Percentiles rank a stretch among this genome's conserved stretches.
Evolutionary conservation across 768 basidiomycete species (phyloP).

Genomic region (Suillus spraguei): DNA sequence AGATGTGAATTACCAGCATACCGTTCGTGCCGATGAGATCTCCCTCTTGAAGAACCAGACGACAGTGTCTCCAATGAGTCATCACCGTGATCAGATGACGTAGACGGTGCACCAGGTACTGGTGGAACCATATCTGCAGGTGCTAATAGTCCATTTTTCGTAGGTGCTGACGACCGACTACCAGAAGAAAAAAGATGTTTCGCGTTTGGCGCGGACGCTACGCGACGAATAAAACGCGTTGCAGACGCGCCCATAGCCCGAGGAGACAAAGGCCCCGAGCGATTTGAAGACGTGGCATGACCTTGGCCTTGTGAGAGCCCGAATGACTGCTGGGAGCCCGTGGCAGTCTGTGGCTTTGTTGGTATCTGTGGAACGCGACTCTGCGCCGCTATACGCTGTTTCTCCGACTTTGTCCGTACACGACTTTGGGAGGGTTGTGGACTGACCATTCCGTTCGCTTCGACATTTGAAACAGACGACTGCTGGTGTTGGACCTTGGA

Average conservation of each 20-base stretch:
- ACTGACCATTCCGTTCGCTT: slow-evolving; percentile 22
- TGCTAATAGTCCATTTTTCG: slow-evolving; percentile 78
- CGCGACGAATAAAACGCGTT: slow-evolving; percentile 89
- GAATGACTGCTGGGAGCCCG: slow-evolving; percentile 45
- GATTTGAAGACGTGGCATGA: slow-evolving; percentile 33
- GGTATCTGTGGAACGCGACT: slow-evolving; percentile 45
- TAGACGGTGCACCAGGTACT: slow-evolving; percentile 49
- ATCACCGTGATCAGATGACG: slow-evolving; percentile 58
- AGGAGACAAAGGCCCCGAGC: slow-evolving; percentile 61
- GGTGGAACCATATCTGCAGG: slow-evolving; percentile 65
- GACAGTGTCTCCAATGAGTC: slow-evolving; percentile 81
- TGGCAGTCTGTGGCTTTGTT: slow-evolving; percentile 30
- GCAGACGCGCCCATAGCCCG: slow-evolving; percentile 73
- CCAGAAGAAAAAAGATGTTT: slow-evolving; percentile 81
- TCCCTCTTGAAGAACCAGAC: slow-evolving; percentile 69
- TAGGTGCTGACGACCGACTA: slow-evolving; percentile 58
- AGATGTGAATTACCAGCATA: slow-evolving; percentile 24
- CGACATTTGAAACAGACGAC: slow-evolving; percentile 14
- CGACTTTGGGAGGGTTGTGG: slow-evolving; percentile 29
- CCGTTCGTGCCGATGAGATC: slow-evolving; percentile 45
- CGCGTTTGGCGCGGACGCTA: slow-evolving; percentile 95
- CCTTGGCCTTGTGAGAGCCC: slow-evolving; percentile 24
- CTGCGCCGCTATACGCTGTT: slow-evolving; percentile 47
- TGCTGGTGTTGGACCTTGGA: slow-evolving; percentile 15
- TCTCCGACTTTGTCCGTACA: slow-evolving; percentile 49